A percentile compares a stretch with the other conserved stretches of the same genome.
These are phyloP conservation scores for Hevea brasiliensis DNA, from an alignment of 345 rosid species.

Conservation along the genomic window DNA sequence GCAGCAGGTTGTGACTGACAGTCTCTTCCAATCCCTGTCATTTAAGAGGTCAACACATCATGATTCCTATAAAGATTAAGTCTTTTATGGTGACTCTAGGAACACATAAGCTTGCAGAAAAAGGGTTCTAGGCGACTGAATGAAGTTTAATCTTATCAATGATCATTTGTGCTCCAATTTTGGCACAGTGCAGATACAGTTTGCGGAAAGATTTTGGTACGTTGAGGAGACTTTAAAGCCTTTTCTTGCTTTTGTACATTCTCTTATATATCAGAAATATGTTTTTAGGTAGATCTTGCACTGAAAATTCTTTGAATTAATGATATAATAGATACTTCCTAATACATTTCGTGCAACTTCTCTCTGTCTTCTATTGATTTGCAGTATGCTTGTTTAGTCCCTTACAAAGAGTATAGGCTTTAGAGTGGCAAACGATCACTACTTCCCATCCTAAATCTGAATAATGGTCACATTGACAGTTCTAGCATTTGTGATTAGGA, in stretches of 20 bases:
- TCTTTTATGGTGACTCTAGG: background rate
- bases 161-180: slow-evolving; percentile 17
- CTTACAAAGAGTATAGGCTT: background rate
- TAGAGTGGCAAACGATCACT: background rate
- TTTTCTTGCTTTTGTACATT: slow-evolving; percentile 32
- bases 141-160: slow-evolving; percentile 4
- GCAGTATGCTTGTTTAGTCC: background rate
- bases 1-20: slow-evolving; percentile 34
- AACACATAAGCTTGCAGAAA: background rate
- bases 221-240: slow-evolving; percentile 23
- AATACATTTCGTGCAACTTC: slow-evolving; percentile 1
- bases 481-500: no score
- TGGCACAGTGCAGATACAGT: slow-evolving; percentile 9
- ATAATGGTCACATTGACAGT: no score
- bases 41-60: slow-evolving; percentile 9
- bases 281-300: slow-evolving; percentile 13
- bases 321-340: slow-evolving; percentile 16
- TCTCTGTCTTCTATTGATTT: background rate
- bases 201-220: slow-evolving; percentile 27
- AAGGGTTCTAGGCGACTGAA: background rate
- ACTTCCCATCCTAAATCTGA: no score
- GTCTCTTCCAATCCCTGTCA: slow-evolving; percentile 7
- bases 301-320: slow-evolving; percentile 23
- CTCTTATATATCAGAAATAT: slow-evolving; percentile 14
- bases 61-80: slow-evolving; percentile 1